Base-by-base conservation (phyloP, 106 monocot species). In the Agapanthus africanus region DNA sequence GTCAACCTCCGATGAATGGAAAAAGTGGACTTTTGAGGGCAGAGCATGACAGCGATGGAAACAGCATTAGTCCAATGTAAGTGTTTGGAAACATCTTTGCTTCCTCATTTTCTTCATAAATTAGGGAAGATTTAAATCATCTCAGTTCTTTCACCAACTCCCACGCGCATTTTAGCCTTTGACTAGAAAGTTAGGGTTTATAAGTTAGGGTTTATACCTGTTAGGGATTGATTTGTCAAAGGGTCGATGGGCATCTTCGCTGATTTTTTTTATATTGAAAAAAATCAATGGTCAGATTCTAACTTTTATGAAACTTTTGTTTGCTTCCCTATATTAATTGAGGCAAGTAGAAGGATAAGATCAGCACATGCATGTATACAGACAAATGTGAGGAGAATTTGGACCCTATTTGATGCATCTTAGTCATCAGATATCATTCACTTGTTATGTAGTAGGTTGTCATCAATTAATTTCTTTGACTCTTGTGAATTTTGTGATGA, bases 11-110 rank as follows among this genome's bases (percentile, higher is more conserved):
- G 7, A 66, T 83, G 0, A 83, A 69, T 28, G 91, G 84, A 31
- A 85, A 81, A 65, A 95, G 95, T 59, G 95, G 95, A 11, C 79
- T 95, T 38, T 67, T 95, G 66, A 73, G 95, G 26, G 91, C 95
- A 0, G 91, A 95, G 30, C 14, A 40, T 33, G 67, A 63, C 11
- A 60, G 37, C 4, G 60, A 26, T 16, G 42, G 67, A n/a, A 36
- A 76, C 73, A 56, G 51, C 56, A 69, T 71, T 4, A n/a, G 68
- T 27, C 68, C 49, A 68, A 21, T 68, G 68, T 68, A 35, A 49
- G 68, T 50, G 10, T 0, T 31, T 22, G 41, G 33, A 49, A 32
- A 21, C 42, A 28, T 4, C 26, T 65, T 18, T 66, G 27, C 21
- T 42, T 66, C 28, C 18, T 52, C 22, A 52, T 44, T 44, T 44